Base-by-base conservation (phyloP, 2,329 filamentous ascomycete species). In the Verticillium isaacii region DNA sequence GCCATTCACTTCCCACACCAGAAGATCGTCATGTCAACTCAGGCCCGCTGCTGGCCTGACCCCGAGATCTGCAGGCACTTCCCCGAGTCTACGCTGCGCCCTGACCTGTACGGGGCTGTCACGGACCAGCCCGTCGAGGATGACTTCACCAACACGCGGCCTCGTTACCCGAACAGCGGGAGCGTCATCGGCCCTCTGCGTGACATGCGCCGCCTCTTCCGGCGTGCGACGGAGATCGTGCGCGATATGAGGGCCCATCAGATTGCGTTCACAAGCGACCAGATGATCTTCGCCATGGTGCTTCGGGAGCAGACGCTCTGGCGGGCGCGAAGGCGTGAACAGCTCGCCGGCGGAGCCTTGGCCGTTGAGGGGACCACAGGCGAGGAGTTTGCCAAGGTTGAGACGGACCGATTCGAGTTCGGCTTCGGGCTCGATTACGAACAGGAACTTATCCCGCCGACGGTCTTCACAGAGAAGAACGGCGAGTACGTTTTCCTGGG, bases 261-360 rank as follows among this genome's bases (percentile, higher is more conserved):
- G 2, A 56, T 61, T 5, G 57, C 66, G 7, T 63, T 74, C 1
- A 66, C 64, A 12, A 70, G 71, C 19, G 72, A 74, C 36, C 72
- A 74, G 57, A 71, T 71, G 12, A 64, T 74, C 15, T 69, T 73
- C 25, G 70, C 67, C n/a, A 68, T 73, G 56, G 65, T 74, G 0
- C 71, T 72, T 56, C 70, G 70, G 2, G 71, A 72, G 54, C 68
- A 69, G 58, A 67, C 68, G 58, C 61, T 66, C 15, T 68, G 62
- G 60, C 61, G 61, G 15, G 36, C 29, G 6, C 56, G 23, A 9
- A 58, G 61, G 25, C 55, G 63, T 6, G 19, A 58, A 12, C 19
- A 34, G 14, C 58, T 37, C 3, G 50, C 50, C 5, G 19, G 32
- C 5, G 58, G 29, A 5, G 29, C 57, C 15, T 32, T 29, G 2